Conservation (phyloP, 2,329 filamentous ascomycete species). For the Colletotrichum eremochloae region DNA sequence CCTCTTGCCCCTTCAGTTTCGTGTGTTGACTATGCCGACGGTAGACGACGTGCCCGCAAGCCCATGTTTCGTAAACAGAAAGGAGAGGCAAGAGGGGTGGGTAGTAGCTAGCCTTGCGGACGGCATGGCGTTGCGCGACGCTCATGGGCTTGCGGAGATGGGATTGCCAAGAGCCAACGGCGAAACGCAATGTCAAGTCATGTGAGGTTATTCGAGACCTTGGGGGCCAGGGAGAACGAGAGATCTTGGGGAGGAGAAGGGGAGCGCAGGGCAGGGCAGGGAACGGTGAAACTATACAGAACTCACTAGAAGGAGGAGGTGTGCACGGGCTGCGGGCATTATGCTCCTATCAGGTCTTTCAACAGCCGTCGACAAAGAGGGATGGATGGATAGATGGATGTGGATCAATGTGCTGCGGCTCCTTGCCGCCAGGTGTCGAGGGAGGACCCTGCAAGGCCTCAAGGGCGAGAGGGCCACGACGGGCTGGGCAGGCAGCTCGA, state of each 20-base stretch:
- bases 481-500: slow-evolving; percentile 4
- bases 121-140: slow-evolving; percentile 18
- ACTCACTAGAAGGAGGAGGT: slow-evolving; percentile 4
- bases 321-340: background rate
- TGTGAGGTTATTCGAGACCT: slow-evolving; percentile 32
- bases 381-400: background rate
- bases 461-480: background rate
- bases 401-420: background rate
- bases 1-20: background rate
- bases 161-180: slow-evolving; percentile 17
- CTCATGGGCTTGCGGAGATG: slow-evolving; percentile 1
- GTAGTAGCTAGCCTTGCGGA: slow-evolving; percentile 19
- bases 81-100: background rate
- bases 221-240: background rate
- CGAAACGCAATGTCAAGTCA: slow-evolving; percentile 36
- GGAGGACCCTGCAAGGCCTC: background rate
- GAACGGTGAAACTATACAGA: background rate
- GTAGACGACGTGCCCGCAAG: background rate
- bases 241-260: background rate
- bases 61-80: too few relatives aligned
- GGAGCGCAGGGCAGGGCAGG: background rate
- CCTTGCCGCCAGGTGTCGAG: background rate
- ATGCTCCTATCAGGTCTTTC: slow-evolving; percentile 17
- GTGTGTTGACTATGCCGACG: background rate
- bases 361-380: background rate